Evolutionary conservation across 139 green algal species (phyloP).

Genomic region (Chlamydomonas sp.): DNA sequence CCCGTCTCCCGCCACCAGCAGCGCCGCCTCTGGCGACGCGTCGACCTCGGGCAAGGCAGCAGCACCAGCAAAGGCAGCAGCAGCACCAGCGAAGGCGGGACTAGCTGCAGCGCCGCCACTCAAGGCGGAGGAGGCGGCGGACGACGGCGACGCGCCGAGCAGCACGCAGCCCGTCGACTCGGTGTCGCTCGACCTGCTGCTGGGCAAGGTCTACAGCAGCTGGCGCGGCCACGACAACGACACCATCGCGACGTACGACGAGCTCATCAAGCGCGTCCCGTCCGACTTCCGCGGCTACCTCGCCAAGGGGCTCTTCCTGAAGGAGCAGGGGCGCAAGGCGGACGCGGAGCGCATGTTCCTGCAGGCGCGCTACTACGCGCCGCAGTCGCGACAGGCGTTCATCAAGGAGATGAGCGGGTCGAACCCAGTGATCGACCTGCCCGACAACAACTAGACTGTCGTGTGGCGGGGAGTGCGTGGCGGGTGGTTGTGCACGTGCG

Average conservation of each 20-base stretch:
- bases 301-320: conserved; percentile 48
- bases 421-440: conserved; percentile 17
- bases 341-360: conserved; percentile 56
- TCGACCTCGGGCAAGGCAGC: background rate
- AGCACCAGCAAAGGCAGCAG: no score
- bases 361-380: conserved; percentile 47
- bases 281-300: conserved; percentile 49
- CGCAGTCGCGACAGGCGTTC: conserved; percentile 36
- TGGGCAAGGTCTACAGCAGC: conserved; percentile 40
- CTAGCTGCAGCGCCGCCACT: no score
- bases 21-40: background rate
- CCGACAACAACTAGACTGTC: conserved; percentile 8
- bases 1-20: background rate
- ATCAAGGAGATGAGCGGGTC: conserved; percentile 25
- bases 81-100: no score
- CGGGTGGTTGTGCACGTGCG: no score
- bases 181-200: conserved; percentile 36
- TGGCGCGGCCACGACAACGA: conserved; percentile 51
- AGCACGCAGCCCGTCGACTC: conserved; percentile 19
- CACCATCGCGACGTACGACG: conserved; percentile 32
- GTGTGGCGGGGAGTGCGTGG: no score
- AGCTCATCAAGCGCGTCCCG: conserved; percentile 5
- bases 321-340: conserved; percentile 38
- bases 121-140: background rate
- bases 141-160: background rate